Base-by-base conservation (phyloP, 2,329 filamentous ascomycete genomes). In the Colletotrichum aenigma region DNA sequence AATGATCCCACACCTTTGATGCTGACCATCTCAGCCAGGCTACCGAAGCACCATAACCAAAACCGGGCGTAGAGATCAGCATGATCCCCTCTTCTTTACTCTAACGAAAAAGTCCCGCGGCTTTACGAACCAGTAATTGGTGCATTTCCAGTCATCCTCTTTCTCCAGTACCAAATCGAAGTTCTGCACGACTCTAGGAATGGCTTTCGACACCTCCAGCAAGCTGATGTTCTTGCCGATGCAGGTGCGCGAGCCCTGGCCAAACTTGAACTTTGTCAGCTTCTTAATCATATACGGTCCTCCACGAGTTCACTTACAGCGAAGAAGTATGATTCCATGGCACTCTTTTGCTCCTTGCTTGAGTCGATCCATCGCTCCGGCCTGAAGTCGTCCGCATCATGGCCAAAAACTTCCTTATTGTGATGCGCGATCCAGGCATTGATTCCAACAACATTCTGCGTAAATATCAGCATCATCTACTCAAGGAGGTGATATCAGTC, bases 191-290 rank as follows among this genome's bases (percentile, higher is more conserved):
- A 86, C 67, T n/a, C 83, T 78, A 2, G 86, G 86, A 6, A 88
- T 81, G 16, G 87, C 65, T 77, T 87, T 88, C 16, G 80, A 81
- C 66, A 88, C 85, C 78, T 88, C 87, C 66, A 88, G 78, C n/a
- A 85, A 78, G 6, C 85, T 84, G 32, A 80, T 66, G 66, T 80
- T 67, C 30, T 75, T 77, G 10, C 81, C 81, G 64, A 91, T 89
- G 73, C 89, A 91, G 1, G 88, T 89, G 74, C 89, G 80, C 3
- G 87, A 85, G 0, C 89, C 89, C 1, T 86, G 86, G 2, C 89
- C 89, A 78, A 91, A 91, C 77, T 89, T 84, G 38, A 71, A 16
- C 12, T 13, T 38, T 26, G 26, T 24, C 21, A 26, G 5, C 5
- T 43, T 13, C 16, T 28, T 16, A 24, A 28, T 18, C 28, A 12